Percentiles rank a stretch among this genome's conserved stretches.
These are phyloP conservation scores for Amaranthus palmeri DNA, from an alignment of 148 eudicot genomes.

Conservation along the genomic window DNA sequence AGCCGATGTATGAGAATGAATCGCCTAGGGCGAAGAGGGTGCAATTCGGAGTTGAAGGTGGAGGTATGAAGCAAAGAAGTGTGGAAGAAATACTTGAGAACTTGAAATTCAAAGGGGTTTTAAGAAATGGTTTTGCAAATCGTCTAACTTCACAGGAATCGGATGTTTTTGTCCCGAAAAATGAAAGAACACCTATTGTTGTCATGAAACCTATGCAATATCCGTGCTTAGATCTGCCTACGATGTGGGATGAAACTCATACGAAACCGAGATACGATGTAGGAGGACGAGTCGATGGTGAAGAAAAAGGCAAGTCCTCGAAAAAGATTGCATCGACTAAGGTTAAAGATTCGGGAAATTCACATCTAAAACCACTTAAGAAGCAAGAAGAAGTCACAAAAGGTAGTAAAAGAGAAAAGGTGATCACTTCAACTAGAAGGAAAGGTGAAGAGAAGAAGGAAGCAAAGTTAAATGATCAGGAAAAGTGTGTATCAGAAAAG, in stretches of 20 bases:
- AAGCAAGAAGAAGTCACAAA: background rate
- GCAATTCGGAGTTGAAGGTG: conserved; percentile 25
- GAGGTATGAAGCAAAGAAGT: conserved; percentile 33
- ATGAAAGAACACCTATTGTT: conserved; percentile 56
- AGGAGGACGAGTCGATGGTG: too few relatives aligned
- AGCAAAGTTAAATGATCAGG: conserved; percentile 27
- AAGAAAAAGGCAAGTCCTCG: conserved; percentile 19
- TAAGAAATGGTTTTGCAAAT: conserved; percentile 22
- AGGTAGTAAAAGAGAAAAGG: conserved; percentile 17
- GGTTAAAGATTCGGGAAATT: too few relatives aligned
- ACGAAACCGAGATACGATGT: conserved; percentile 26
- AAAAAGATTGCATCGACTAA: too few relatives aligned
- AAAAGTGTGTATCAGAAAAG: conserved; percentile 18
- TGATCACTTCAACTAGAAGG: conserved; percentile 19
- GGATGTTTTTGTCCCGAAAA: conserved; percentile 6
- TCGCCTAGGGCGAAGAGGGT: conserved; percentile 44
- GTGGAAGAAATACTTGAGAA: conserved; percentile 50
- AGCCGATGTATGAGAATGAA: conserved; percentile 46
- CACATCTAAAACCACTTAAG: background rate
- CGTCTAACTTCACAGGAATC: conserved; percentile 18
- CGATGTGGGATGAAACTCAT: conserved; percentile 30
- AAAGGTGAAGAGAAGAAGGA: conserved; percentile 33
- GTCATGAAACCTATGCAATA: conserved; percentile 47
- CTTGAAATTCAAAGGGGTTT: conserved; percentile 51
- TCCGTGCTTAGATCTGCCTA: conserved; percentile 16